These are phyloP conservation scores for Trematosphaeria pertusa DNA, from an alignment of 2,329 filamentous ascomycete species.

Conservation along the genomic window DNA sequence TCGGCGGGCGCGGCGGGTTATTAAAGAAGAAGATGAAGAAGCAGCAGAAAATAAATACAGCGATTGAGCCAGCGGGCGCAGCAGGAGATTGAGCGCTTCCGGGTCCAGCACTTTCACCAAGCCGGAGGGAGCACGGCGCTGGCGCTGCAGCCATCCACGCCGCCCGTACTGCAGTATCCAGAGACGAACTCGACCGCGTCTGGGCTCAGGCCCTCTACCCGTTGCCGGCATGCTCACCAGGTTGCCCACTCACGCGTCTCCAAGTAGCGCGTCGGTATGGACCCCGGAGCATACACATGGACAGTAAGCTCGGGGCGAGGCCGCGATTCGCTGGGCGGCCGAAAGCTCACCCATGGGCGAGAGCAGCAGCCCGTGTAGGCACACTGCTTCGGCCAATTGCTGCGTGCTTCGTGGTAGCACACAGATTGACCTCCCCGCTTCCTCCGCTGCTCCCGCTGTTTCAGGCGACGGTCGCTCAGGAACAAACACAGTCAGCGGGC, in stretches of 20 bases:
- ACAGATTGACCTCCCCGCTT: slow-evolving; percentile 23
- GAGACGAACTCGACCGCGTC: slow-evolving; percentile 7
- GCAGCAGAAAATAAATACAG: too few species aligned
- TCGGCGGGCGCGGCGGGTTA: slow-evolving; percentile 4
- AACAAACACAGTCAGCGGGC: slow-evolving; percentile 13
- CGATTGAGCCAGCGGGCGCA: too few species aligned
- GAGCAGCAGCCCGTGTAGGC: slow-evolving; percentile 4
- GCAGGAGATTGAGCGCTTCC: background rate
- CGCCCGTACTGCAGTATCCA: slow-evolving; percentile 2
- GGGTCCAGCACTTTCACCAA: slow-evolving; percentile 5
- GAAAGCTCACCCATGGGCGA: slow-evolving; percentile 2
- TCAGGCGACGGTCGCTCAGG: slow-evolving; percentile 28
- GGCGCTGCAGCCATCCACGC: slow-evolving; percentile 13
- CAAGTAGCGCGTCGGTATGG: slow-evolving; percentile 1
- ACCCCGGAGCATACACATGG: slow-evolving; percentile 6
- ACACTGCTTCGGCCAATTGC: slow-evolving; percentile 22
- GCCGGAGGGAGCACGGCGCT: slow-evolving; percentile 17
- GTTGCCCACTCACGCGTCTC: slow-evolving; percentile 10
- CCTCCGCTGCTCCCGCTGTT: slow-evolving; percentile 31
- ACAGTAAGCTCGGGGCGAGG: background rate
- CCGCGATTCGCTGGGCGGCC: slow-evolving; percentile 11
- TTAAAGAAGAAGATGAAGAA: too few species aligned
- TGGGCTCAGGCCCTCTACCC: slow-evolving; percentile 1
- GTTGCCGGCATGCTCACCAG: background rate
- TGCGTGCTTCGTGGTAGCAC: slow-evolving; percentile 23